Evolutionary conservation across 345 rosid species (phyloP).

Genomic region (Sonneratia caseolaris): DNA sequence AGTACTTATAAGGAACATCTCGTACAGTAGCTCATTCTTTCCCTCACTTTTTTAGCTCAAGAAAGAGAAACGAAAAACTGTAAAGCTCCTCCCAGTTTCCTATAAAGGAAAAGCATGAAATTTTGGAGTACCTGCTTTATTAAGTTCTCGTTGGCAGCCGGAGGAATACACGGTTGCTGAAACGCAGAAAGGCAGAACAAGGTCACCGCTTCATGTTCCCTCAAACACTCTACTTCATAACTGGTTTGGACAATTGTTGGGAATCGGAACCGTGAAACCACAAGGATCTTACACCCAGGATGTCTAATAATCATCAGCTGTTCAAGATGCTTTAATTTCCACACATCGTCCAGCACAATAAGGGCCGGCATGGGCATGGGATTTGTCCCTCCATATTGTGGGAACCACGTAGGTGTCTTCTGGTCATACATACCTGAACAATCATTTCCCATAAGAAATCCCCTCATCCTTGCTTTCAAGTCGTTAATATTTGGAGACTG

Average conservation of each 20-base stretch:
- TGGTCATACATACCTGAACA: slow-evolving; percentile 12
- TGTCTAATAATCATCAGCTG: slow-evolving; percentile 26
- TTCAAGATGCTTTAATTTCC: slow-evolving; percentile 52
- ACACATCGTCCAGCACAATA: slow-evolving; percentile 83
- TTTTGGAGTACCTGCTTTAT: slow-evolving; percentile 53
- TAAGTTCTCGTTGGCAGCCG: slow-evolving; percentile 30
- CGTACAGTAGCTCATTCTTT: no score
- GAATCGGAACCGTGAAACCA: slow-evolving; percentile 68
- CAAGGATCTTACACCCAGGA: slow-evolving; percentile 59
- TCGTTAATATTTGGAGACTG: slow-evolving; percentile 64
- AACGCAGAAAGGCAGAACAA: slow-evolving; percentile 75
- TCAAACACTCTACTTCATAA: slow-evolving; percentile 57
- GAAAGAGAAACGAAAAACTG: background rate
- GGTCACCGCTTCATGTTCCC: slow-evolving; percentile 49
- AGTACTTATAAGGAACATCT: no score
- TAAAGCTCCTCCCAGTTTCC: background rate
- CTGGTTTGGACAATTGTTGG: slow-evolving; percentile 19
- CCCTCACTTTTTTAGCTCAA: no score
- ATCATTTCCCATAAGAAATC: slow-evolving; percentile 31
- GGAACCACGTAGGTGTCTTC: slow-evolving; percentile 23
- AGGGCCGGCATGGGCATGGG: slow-evolving; percentile 17
- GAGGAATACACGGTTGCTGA: slow-evolving; percentile 52
- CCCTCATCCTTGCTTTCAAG: slow-evolving; percentile 32
- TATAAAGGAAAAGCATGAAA: background rate
- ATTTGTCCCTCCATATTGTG: slow-evolving; percentile 22